These are phyloP conservation scores for Phytopythium boreale DNA, from an alignment of 352 stramenopile genomes.

Conservation along the genomic window DNA sequence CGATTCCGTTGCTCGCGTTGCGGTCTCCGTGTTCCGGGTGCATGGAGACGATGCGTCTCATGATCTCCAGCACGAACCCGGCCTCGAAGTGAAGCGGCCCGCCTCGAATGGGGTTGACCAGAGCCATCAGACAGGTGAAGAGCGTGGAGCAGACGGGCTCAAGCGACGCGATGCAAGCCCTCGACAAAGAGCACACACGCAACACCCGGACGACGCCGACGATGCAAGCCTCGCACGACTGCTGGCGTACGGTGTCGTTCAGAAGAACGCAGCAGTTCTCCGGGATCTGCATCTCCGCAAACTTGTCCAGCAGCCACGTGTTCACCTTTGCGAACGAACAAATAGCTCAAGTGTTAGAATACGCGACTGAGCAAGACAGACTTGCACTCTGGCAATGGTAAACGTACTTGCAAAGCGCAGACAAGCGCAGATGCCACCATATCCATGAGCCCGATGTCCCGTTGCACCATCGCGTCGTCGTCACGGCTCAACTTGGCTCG, in stretches of 20 bases:
- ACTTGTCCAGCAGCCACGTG: constrained; percentile 49
- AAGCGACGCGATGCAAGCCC: constrained; percentile 47
- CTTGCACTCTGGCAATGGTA: background rate
- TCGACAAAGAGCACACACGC: constrained; percentile 60
- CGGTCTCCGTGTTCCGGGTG: constrained; percentile 69
- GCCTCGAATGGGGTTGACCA: constrained; percentile 44
- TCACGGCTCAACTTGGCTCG: constrained; percentile 59
- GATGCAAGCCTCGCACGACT: constrained; percentile 56
- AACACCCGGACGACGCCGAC: constrained; percentile 68
- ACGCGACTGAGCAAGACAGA: background rate
- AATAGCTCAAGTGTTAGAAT: background rate
- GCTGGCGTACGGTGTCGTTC: constrained; percentile 62
- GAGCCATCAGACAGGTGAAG: constrained; percentile 51
- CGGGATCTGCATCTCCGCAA: constrained; percentile 54
- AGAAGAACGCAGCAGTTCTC: constrained; percentile 65
- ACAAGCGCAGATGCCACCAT: constrained; percentile 78
- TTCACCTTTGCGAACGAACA: constrained; percentile 43
- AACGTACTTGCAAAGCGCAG: constrained; percentile 62
- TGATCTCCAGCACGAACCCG: constrained; percentile 67
- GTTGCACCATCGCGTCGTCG: constrained; percentile 63
- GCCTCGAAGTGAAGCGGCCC: constrained; percentile 62
- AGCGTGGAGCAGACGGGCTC: constrained; percentile 52
- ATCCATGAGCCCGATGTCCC: constrained; percentile 63
- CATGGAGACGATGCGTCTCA: constrained; percentile 62
- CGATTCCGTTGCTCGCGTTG: constrained; percentile 58